Evolutionary conservation across 768 basidiomycete genomes (phyloP), one percentile per base, ranked within the genome.

Genomic region (Pulveroboletus sp.): DNA sequence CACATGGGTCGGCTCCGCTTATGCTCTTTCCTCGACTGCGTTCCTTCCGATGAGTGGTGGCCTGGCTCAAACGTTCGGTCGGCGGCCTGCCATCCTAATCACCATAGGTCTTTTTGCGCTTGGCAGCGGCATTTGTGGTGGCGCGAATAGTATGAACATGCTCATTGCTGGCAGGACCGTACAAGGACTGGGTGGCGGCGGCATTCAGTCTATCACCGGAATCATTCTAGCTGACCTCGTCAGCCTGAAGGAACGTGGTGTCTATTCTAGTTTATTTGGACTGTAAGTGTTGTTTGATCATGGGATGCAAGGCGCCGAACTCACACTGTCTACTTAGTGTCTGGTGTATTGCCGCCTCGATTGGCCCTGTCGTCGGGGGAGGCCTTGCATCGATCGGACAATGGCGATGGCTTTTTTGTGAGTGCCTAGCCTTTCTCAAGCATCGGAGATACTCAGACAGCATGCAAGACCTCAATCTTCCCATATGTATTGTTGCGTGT

Each of bases 151-250:
- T 43, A 73, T 80, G 69, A 54, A 57, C 15, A 66, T 69, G 58
- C 57, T 77, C 8, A 76, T 79, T 38, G 72, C 62, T 0, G 76
- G 70, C 2, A 65, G 78, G 26, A 57, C 67, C 63, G 47, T 74
- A 28, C 73, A 74, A 53, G 73, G 73, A 3, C 48, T 72, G 1
- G 75, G 75, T 5, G 69, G 66, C 7, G 77, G 76, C 1, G 69
- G 67, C 1, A 70, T 76, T 14, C 54, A 68, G 18, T 60, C 71
- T 8, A 51, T 73, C 8, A 60, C 65, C 2, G 69, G 70, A 7
- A 77, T 79, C 36, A 64, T 80, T 37, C 45, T 77, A 5, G 62
- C 69, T 13, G 78, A 81, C 51, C 57, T 81, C 3, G 73, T 79
- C 11, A 68, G 76, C 4, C 64, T 81, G 8, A 39, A 60, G 11